Base-by-base conservation (phyloP, 1,139 yeast genomes). In the Debaryomycetaceae sp. region DNA sequence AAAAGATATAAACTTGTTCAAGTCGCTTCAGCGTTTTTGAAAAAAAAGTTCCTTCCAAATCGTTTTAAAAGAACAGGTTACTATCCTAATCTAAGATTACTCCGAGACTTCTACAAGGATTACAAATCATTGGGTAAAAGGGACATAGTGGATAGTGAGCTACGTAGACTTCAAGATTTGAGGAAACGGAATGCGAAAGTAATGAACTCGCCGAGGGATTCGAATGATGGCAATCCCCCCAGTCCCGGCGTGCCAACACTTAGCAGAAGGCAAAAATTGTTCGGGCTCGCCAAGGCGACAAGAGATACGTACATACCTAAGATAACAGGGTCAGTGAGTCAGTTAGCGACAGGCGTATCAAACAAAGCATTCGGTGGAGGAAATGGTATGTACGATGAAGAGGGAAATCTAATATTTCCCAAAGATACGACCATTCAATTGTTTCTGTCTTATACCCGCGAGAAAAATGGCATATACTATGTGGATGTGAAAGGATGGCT, bases 401-500 rank as follows among this genome's bases (percentile, higher is more conserved):
- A 54, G 9, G 74, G 74, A 3, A 52, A 59, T 41, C 50, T 69
- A 17, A 48, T 60, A 18, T 48, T 67, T 28, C 77, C 77, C 5
- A 54, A 56, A 28, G 71, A 68, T 43, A 65, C 76, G 5, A 42
- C 61, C 3, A 62, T 72, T 36, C 59, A 67, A 6, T 75, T 55
- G 6, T 85, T 81, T 50, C 91, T 91, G 2, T 76, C 87, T 5
- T 87, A 83, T 56, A 74, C 88, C 0, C 63, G 83, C 16, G 44
- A 57, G 15, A 55, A 49, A 14, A 62, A 60, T 7, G 59, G 56
- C 5, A 53, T 51, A 17, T 81, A 65, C 54, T 70, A 73, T 37
- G 81, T 89, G 1, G 80, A 81, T 38, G 78, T 88, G 2, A 75
- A 86, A 36, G 96, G 96, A 3, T 78, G 85, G 76, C 71, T 87